A percentile compares a stretch with the other conserved stretches of the same genome.
Evolutionary conservation across 164 flowering plant genomes (phyloP).

Genomic region (Magnolia changhungtana): DNA sequence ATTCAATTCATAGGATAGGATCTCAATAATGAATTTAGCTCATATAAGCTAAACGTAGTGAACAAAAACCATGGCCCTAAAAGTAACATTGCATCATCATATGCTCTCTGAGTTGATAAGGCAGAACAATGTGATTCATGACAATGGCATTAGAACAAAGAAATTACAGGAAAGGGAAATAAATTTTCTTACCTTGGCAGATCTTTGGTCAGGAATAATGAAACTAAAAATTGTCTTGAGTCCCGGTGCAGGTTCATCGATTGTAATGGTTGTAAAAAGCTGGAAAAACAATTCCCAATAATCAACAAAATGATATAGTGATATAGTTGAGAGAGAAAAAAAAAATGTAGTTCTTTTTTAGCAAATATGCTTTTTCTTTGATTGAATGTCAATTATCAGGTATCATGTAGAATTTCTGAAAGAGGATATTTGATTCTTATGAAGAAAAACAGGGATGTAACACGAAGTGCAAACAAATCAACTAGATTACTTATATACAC

Average conservation of each 20-base stretch:
- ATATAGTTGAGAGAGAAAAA: too few species aligned
- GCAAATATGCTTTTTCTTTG: too few species aligned
- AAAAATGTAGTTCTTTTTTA: neutral
- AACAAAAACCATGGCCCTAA: neutral
- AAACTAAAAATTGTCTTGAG: constrained; percentile 75
- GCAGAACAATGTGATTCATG: neutral
- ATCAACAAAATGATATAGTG: neutral
- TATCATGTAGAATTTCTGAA: neutral
- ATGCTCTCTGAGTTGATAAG: neutral
- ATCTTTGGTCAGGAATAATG: constrained; percentile 70
- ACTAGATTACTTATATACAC: too few species aligned
- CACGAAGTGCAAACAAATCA: too few species aligned
- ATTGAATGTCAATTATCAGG: neutral
- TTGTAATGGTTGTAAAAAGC: constrained; percentile 63
- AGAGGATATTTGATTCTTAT: neutral
- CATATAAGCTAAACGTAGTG: neutral
- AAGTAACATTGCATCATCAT: neutral
- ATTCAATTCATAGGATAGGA: neutral
- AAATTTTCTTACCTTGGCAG: constrained; percentile 61
- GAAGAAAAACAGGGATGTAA: neutral
- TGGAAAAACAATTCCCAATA: constrained; percentile 15
- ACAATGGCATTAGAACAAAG: neutral
- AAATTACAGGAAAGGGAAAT: neutral
- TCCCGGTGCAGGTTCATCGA: constrained; percentile 85
- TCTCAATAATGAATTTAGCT: neutral